Percentiles rank a stretch among this genome's conserved stretches.
Evolutionary conservation across 2,329 filamentous ascomycete species (phyloP).

Genomic region (Paecilomyces variotii): DNA sequence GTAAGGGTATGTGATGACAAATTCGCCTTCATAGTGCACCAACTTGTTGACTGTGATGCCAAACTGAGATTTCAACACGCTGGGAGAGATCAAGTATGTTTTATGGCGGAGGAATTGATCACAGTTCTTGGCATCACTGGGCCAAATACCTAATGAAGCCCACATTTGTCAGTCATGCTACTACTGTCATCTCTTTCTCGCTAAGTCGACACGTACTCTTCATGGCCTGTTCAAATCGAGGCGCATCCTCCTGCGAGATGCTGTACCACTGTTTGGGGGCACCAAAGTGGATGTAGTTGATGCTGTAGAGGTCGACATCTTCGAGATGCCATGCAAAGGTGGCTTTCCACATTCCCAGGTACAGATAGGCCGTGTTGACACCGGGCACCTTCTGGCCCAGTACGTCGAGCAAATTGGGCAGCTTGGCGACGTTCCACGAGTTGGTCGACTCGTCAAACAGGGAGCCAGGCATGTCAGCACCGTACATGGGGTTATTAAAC

Average conservation of each 20-base stretch:
- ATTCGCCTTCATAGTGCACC: conserved; percentile 92
- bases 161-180: conserved; percentile 6
- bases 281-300: conserved; percentile 98
- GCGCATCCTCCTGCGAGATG: conserved; percentile 90
- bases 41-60: conserved; percentile 95
- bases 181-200: not conserved
- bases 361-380: conserved; percentile 96
- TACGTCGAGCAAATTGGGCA: conserved; percentile 88
- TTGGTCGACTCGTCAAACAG: conserved; percentile 81
- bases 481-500: conserved; percentile 90
- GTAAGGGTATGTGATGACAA: conserved; percentile 97
- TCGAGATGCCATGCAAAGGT: conserved; percentile 99
- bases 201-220: conserved; percentile 45
- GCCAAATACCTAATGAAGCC: conserved; percentile 59
- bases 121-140: conserved; percentile 88
- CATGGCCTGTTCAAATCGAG: conserved; percentile 91
- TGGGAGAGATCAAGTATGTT: conserved; percentile 90
- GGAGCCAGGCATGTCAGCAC: conserved; percentile 91
- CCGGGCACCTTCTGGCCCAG: conserved; percentile 92
- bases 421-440: conserved; percentile 87
- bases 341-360: conserved; percentile 99
- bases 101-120: conserved; percentile 96
- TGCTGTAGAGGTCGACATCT: conserved; percentile 97
- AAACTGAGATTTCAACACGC: conserved; percentile 76
- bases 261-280: conserved; percentile 99